phyloP scores from a whole-genome alignment of 1,284 basidiomycete genomes.

The Melampsora americana region DNA sequence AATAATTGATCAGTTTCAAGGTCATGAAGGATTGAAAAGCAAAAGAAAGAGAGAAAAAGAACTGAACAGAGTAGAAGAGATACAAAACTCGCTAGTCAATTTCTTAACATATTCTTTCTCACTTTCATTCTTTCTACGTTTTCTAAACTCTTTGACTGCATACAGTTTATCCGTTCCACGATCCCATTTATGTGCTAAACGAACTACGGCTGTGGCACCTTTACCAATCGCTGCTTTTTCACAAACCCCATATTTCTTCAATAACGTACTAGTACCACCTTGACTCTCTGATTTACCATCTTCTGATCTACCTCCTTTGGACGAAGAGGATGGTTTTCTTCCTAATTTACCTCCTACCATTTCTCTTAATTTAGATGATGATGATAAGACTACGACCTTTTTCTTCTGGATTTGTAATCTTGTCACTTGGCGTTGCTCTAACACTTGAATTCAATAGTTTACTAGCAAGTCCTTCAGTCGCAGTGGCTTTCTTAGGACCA shows the following conservation, averaged over 20 bases:
- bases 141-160: constrained; percentile 98
- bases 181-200: constrained; percentile 98
- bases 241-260: constrained; percentile 93
- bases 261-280: constrained; percentile 48
- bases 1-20: neutral
- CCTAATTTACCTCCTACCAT: constrained; percentile 45
- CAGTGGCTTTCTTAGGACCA: neutral
- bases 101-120: constrained; percentile 99
- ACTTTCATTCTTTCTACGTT: constrained; percentile 93
- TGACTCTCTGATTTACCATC: constrained; percentile 46
- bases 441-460: no score
- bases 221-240: constrained; percentile 96
- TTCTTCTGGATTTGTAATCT: constrained; percentile 22
- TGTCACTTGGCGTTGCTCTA: constrained; percentile 37
- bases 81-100: constrained; percentile 98
- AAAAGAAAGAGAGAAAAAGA: neutral
- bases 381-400: constrained; percentile 10
- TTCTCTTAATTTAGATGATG: constrained; percentile 43
- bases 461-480: no score
- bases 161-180: constrained; percentile 95
- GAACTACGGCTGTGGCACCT: constrained; percentile 92
- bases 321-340: constrained; percentile 47
- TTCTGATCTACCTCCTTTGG: constrained; percentile 46
- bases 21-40: neutral
- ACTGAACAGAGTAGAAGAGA: constrained; percentile 94